Percentiles rank a stretch among this genome's conserved stretches.
These are phyloP conservation scores for Fimicolochytrium jonesii DNA, from an alignment of 192 early-diverging fungal species.

Conservation along the genomic window DNA sequence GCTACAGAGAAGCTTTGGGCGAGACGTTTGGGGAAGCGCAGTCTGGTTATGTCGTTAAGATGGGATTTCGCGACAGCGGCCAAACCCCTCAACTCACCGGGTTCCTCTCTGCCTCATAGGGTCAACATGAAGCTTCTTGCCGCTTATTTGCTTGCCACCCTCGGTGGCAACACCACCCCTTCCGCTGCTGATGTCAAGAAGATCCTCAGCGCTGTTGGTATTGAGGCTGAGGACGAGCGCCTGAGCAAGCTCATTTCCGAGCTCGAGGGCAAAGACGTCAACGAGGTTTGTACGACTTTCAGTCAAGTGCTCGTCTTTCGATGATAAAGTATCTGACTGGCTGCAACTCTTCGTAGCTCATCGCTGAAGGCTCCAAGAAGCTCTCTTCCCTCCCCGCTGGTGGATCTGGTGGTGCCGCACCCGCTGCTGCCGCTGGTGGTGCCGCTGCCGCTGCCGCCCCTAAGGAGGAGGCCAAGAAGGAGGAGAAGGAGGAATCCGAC, in stretches of 20 bases:
- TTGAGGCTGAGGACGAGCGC: slow-evolving; percentile 83
- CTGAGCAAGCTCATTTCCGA: slow-evolving; percentile 72
- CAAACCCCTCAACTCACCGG: not conserved
- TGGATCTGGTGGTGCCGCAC: slow-evolving; percentile 70
- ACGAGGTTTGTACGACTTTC: slow-evolving; percentile 65
- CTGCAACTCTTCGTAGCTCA: slow-evolving; percentile 66
- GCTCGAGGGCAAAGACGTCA: slow-evolving; percentile 85
- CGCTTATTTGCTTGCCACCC: slow-evolving; percentile 92
- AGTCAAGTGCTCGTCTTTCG: too few relatives aligned
- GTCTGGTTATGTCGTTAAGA: not conserved
- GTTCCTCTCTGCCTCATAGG: not conserved
- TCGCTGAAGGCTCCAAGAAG: slow-evolving; percentile 88
- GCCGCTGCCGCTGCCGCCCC: slow-evolving; percentile 58
- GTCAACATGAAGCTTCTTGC: slow-evolving; percentile 91
- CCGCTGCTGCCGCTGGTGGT: slow-evolving; percentile 61
- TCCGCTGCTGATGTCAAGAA: slow-evolving; percentile 71
- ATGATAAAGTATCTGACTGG: too few relatives aligned
- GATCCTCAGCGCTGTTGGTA: slow-evolving; percentile 85
- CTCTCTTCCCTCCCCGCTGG: slow-evolving; percentile 90
- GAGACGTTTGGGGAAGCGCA: not conserved
- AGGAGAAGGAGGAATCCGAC: slow-evolving; percentile 85
- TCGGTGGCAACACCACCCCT: slow-evolving; percentile 82
- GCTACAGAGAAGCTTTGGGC: not conserved
- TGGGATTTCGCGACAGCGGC: not conserved
- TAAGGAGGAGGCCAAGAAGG: slow-evolving; percentile 80